A percentile compares a stretch with the other conserved stretches of the same genome.
phyloP scores from a whole-genome alignment of 495 filamentous ascomycete genomes.

The Cladorrhinum samala region DNA sequence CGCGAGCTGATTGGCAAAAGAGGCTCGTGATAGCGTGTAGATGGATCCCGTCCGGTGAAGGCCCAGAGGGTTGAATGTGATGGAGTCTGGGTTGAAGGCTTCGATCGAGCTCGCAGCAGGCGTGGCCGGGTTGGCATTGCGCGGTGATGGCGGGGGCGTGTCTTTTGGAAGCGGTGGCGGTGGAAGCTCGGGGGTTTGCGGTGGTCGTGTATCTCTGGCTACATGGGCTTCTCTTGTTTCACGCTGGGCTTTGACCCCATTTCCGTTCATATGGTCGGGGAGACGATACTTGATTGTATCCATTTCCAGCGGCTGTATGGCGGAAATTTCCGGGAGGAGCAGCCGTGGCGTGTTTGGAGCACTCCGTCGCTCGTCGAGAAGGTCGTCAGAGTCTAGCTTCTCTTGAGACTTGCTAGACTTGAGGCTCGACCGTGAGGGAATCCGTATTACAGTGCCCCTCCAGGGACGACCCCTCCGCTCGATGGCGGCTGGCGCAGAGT shows the following conservation, averaged over 20 bases:
- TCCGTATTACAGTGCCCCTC: conserved; percentile 46
- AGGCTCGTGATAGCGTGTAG: conserved; percentile 81
- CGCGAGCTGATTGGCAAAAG: conserved; percentile 84
- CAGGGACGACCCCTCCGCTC: conserved; percentile 59
- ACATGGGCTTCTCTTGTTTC: conserved; percentile 48
- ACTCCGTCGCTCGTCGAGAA: conserved; percentile 3
- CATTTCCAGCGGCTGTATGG: conserved; percentile 42
- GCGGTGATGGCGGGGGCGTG: conserved; percentile 31
- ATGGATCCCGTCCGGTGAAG: conserved; percentile 67
- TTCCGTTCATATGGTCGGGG: conserved; percentile 54
- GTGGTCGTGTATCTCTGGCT: conserved; percentile 36
- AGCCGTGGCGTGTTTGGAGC: conserved; percentile 17
- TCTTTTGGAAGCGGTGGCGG: conserved; percentile 45
- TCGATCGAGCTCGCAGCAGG: conserved; percentile 19
- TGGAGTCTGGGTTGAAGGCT: conserved; percentile 35
- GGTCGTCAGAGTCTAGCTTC: conserved; percentile 16
- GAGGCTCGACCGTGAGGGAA: conserved; percentile 31
- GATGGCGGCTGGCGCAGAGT: conserved; percentile 46
- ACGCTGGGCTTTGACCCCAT: conserved; percentile 52
- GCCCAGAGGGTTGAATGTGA: conserved; percentile 48
- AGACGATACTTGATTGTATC: conserved; percentile 61
- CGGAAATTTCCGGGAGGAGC: conserved; percentile 39
- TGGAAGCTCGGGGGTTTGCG: conserved; percentile 26
- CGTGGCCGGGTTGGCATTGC: conserved; percentile 11
- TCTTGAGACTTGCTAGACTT: conserved; percentile 24